Evolutionary conservation across 2,329 filamentous ascomycete species (phyloP), one percentile per base, ranked within the genome.

Genomic region (Calonectria naviculata): DNA sequence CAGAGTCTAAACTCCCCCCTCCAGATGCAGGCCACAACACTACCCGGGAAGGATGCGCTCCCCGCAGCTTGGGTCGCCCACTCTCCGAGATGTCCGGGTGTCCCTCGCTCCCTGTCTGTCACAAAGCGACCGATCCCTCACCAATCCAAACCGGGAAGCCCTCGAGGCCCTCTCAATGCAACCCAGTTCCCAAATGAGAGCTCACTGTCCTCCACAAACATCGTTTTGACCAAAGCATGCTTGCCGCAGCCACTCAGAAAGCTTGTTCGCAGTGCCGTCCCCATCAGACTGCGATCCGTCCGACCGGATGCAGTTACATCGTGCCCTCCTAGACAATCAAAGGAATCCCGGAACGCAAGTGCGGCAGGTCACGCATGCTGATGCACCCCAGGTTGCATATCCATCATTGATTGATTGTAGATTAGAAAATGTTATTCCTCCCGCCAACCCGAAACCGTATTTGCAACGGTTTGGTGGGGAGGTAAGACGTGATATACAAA

Each of bases 381-480:
- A 61, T 64, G 60, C 52, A 65, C 36, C 26, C 26, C 26, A 26
- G 21, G 44, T 44, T 38, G n/a, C 54, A 47, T 61, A 61, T 28
- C 36, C 13, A 34, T 56, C 44, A 38, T 21, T 60, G 38, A 38
- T 21, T 60, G 38, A 63, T 46, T 41, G 46, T 61, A 54, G 44
- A 70, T 70, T 70, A 70, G 56, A 63, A 66, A 47, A 56, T 70
- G 21, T 64, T 63, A 70, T 70, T 66, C 38, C 36, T 36, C 29
- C 46, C 47, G 41, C 63, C 34, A 63, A 28, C 29, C 29, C 58
- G 58, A 63, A 66, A 58, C 63, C 42, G 56, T 60, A 41, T 44
- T 21, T 49, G 63, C 42, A 31, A 34, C 47, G 63, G 60, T 54
- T 21, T 29, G 17, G 38, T 28, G n/a, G 42, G 38, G 36, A 41